Conservation (phyloP, 2,329 filamentous ascomycete genomes). For the Corynespora cassiicola region DNA sequence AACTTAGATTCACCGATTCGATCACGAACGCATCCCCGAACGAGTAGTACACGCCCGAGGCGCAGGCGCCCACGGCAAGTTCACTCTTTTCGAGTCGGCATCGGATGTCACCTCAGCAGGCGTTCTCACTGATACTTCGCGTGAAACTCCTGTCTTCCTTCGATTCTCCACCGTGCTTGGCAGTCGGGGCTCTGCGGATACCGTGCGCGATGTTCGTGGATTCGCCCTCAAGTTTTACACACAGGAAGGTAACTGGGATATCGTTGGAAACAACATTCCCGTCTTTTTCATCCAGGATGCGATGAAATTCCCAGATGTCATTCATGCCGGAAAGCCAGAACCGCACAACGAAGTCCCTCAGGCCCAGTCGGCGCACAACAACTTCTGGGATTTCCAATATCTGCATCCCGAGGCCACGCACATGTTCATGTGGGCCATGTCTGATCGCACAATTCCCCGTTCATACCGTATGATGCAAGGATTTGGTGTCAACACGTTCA, state of each 20-base stretch:
- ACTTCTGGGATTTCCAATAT: constrained; percentile 76
- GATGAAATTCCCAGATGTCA: constrained; percentile 75
- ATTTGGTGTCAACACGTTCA: constrained; percentile 83
- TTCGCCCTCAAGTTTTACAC: constrained; percentile 83
- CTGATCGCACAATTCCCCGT: constrained; percentile 74
- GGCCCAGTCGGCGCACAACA: constrained; percentile 74
- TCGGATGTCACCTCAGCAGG: constrained; percentile 68
- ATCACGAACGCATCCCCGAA: constrained; percentile 75
- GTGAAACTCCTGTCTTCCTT: constrained; percentile 71
- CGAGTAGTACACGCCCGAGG: constrained; percentile 72
- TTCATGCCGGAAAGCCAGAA: constrained; percentile 70
- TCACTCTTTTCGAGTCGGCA: constrained; percentile 69
- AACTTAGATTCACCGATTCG: constrained; percentile 72
- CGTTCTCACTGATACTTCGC: constrained; percentile 71
- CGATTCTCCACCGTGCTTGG: constrained; percentile 82
- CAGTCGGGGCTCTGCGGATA: constrained; percentile 78
- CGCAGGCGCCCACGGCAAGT: constrained; percentile 69
- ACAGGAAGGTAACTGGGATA: constrained; percentile 77
- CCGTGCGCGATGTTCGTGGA: constrained; percentile 81
- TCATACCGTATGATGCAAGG: constrained; percentile 87
- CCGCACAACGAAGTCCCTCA: constrained; percentile 75
- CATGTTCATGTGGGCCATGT: constrained; percentile 83
- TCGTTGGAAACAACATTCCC: constrained; percentile 76
- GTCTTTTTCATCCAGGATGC: constrained; percentile 80
- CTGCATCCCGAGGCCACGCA: constrained; percentile 75